Evolutionary conservation across 2,329 filamentous ascomycete genomes (phyloP), one percentile per base, ranked within the genome.

Genomic region (Iodosphaeria phyllophila): DNA sequence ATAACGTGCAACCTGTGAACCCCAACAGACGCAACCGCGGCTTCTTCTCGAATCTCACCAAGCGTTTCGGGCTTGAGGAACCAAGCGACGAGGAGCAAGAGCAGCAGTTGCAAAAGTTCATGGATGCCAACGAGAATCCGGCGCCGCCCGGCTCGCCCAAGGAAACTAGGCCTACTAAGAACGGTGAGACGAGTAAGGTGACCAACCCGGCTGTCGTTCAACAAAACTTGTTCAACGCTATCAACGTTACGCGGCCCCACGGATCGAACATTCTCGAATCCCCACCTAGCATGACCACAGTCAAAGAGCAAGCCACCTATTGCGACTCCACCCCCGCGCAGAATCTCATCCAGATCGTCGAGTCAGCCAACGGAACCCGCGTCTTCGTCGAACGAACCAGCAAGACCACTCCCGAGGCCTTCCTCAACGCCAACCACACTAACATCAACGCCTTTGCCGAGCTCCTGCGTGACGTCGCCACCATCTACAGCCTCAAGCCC

Each of bases 251-350:
- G 13, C 69, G 82, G 18, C 60, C 82, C 1, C 74, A 84, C 46
- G 74, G 78, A 33, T 80, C 78, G 2, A 62, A 68, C 10, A 55
- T 58, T 8, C 51, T 92, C n/a, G 86, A 79, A 50, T 70, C 67
- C 4, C 66, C 69, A 13, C 80, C 80, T 0, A 55, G 67, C 26
- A 74, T 76, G 18, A 73, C 69, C 32, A 55, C 73, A 25, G 72
- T 92, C 35, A 76, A 76, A 41, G 83, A 92, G 46, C 76, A 80
- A 36, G 67, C 74, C 19, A 76, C 77, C 0, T 92, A 92, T 51
- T 93, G 84, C 46, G 84, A 93, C 51, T 64, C 69, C 35, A 74
- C 58, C 13, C 69, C 76, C 2, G 70, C 68, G 1, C 69, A 83
- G 29, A 72, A 92, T 46, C 67, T 92, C 8, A 56, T 57, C 10